These are phyloP conservation scores for Lentinula boryana DNA, from an alignment of 768 basidiomycete species.

Conservation along the genomic window DNA sequence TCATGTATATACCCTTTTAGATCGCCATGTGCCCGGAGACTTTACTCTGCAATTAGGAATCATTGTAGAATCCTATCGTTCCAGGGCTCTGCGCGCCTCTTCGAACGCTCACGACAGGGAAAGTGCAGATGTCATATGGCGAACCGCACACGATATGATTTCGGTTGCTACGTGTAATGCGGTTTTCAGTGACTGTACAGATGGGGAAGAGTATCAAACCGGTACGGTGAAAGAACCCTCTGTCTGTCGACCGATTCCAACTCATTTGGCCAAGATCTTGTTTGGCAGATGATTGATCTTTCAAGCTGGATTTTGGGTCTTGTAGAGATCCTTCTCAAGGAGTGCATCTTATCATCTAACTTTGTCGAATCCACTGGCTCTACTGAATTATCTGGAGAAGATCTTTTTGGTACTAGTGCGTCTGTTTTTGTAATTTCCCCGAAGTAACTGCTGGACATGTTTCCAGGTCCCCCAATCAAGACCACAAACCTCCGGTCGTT, in stretches of 20 bases:
- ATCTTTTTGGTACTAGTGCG: background rate
- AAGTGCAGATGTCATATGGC: constrained; percentile 42
- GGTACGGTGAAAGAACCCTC: background rate
- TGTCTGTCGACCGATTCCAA: constrained; percentile 2
- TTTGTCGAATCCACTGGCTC: constrained; percentile 13
- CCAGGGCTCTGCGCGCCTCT: constrained; percentile 10
- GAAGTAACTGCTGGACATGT: background rate
- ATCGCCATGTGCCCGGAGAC: constrained; percentile 30
- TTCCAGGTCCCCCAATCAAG: background rate
- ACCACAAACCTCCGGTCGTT: constrained; percentile 12
- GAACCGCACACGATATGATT: constrained; percentile 60
- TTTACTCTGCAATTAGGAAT: constrained; percentile 30
- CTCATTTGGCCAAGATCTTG: constrained; percentile 40
- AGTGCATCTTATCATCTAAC: constrained; percentile 36
- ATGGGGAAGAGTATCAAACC: constrained; percentile 50
- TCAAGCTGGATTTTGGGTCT: constrained; percentile 58
- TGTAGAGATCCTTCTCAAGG: constrained; percentile 55
- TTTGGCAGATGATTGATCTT: constrained; percentile 67
- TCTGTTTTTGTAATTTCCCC: background rate
- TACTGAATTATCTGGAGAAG: constrained; percentile 2
- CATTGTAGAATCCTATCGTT: constrained; percentile 14
- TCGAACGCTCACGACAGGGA: constrained; percentile 30
- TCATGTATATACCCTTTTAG: constrained; percentile 40
- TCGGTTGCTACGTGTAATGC: constrained; percentile 53
- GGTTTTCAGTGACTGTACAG: constrained; percentile 65